Evolutionary conservation across 352 stramenopile species (phyloP), one percentile per base, ranked within the genome.

Genomic region (Thraustochytrium sp.): DNA sequence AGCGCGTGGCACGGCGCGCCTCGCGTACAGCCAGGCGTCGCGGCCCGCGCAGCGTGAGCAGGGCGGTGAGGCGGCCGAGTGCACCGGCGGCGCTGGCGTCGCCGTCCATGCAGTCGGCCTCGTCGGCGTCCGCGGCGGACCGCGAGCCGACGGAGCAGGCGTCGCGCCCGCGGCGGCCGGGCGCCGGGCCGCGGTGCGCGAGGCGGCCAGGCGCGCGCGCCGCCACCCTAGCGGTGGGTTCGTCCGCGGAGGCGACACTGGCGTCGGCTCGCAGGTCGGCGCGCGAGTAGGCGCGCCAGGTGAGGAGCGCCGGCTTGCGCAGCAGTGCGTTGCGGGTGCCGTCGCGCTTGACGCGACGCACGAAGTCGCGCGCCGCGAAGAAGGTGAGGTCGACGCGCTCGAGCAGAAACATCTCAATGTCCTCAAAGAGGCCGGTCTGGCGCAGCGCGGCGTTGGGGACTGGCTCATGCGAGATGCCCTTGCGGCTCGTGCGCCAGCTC

Each of bases 331-430:
- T 49, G 26, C 62, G 62, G 36, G 37, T 51, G 5, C 68, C 48
- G 34, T 63, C 40, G 18, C 34, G 68, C 51, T 80, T 80, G 46
- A 80, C 26, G 23, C 68, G 68, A n/a, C 53, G 68, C 48, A 72
- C 68, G 34, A 80, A 51, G 44, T 40, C 31, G 26, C 68, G 68
- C n/a, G 68, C 68, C 13, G 68, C 68, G 2, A 46, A 80, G 3
- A 80, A 80, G 46, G 23, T 80, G 37, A 80, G 68, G 42, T 80
- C 68, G 34, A 80, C 68, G 31, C 68, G 68, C 26, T 80, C 68
- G 23, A 80, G 53, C 36, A 80, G 53, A 44, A 80, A 80, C 68
- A 80, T 80, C 37, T 80, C 68, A 34, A 80, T 80, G 68, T 80
- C 68, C 31, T 80, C 68, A 51, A 80, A 80, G 21, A 80, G 53